Base-by-base conservation (phyloP, 169 alveolate species). In the Plasmodium gonderi region DNA sequence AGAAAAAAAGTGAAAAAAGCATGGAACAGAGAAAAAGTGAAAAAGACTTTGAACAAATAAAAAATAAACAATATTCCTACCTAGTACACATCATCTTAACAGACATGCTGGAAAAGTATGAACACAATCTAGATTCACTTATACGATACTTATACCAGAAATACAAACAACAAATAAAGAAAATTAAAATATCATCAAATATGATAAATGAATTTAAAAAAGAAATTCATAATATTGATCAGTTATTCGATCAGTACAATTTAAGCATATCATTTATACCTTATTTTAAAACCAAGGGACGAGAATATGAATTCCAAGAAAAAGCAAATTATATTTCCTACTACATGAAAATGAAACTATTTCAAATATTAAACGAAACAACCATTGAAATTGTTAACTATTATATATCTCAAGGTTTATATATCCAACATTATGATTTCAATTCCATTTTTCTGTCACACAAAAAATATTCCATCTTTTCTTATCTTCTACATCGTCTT, bases 91-190 rank as follows among this genome's bases (percentile, higher is more conserved):
- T 87, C 45, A 75, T 87, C 44, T 36, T 40, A 49, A 51, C 93
- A 26, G 93, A 87, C 36, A 7, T 87, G 79, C 45, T 87, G 6
- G 93, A 87, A 87, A 87, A 76, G 31, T 87, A 87, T 87, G 93
- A 87, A 44, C 67, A 40, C 2, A 26, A 54, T 38, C 4, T 87
- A 8, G 93, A 87, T 2, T 17, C 14, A 9, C 26, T 76, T 7
- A 87, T 40, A 38, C 78, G 45, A 26, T 31, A 87, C 7, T 75
- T 87, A 20, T 87, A 75, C 31, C 85, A 74, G 7, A 0, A 44
- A 12, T 87, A 33, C 44, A 87, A 78, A 75, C 80, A 87, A 65
- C 65, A 78, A 42, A 87, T 87, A 14, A 75, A 64, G 68, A 87
- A 76, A 76, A 76, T 87, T 72, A 74, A 87, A 74, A 76, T 76